Percentiles rank a stretch among this genome's conserved stretches.
Evolutionary conservation across 192 early-diverging fungal species (phyloP).

Genomic region (Rhizoclosmatium globosum): DNA sequence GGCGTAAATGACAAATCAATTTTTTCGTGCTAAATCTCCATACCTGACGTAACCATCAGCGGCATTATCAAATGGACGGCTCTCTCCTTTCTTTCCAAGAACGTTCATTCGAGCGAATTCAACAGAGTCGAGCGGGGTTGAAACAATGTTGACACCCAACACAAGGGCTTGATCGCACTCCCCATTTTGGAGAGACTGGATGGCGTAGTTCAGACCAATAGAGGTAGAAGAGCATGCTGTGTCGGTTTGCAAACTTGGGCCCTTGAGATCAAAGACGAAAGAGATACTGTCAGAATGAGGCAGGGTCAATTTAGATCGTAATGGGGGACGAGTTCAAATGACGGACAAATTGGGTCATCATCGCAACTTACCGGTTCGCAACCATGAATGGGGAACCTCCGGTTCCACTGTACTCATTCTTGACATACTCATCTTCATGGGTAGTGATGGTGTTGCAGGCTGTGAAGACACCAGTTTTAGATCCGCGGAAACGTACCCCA

Average conservation of each 20-base stretch:
- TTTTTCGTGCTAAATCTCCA: too few species aligned
- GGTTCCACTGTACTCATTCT: slow-evolving; percentile 15
- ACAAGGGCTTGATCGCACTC: slow-evolving; percentile 50
- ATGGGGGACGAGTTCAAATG: not conserved
- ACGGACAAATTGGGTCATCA: not conserved
- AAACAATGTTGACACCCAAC: slow-evolving; percentile 27
- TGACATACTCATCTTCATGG: slow-evolving; percentile 12
- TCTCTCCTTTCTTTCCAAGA: slow-evolving; percentile 44
- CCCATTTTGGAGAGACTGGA: slow-evolving; percentile 39
- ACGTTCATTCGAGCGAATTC: slow-evolving; percentile 39
- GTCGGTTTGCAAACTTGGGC: slow-evolving; percentile 41
- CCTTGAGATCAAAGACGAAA: slow-evolving; percentile 40
- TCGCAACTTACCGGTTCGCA: not conserved
- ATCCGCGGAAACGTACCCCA: slow-evolving; percentile 40
- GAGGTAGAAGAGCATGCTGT: slow-evolving; percentile 49
- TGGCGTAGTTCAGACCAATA: slow-evolving; percentile 42
- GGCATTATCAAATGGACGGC: slow-evolving; percentile 42
- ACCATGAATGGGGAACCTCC: slow-evolving; percentile 15
- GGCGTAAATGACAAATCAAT: too few species aligned
- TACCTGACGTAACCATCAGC: slow-evolving; percentile 48
- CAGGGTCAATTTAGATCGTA: slow-evolving; percentile 12
- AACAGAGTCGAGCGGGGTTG: slow-evolving; percentile 27
- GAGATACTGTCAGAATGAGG: slow-evolving; percentile 40
- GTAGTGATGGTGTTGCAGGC: slow-evolving; percentile 1
- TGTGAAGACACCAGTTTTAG: slow-evolving; percentile 43